Evolutionary conservation across 106 monocot species (phyloP).

Genomic region (Dactylorhiza incarnata): DNA sequence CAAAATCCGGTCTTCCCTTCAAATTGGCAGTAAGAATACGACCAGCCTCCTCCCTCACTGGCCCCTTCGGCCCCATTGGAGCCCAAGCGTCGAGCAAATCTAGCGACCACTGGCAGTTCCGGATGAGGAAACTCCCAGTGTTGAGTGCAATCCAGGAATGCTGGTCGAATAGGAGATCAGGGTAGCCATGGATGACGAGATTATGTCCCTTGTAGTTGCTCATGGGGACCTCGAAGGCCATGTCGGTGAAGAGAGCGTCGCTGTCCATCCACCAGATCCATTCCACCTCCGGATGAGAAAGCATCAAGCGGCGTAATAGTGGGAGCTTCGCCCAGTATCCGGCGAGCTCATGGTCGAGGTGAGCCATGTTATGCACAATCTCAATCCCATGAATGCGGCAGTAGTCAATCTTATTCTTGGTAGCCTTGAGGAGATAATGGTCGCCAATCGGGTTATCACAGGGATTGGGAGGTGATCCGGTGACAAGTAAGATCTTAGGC

Average conservation of each 20-base stretch:
- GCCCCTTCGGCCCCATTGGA: conserved; percentile 72
- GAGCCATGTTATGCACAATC: conserved; percentile 71
- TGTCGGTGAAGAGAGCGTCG: conserved; percentile 80
- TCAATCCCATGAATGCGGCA: conserved; percentile 74
- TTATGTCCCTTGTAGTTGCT: conserved; percentile 35
- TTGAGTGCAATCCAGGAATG: conserved; percentile 70
- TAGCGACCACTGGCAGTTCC: conserved; percentile 80
- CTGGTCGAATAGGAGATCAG: conserved; percentile 64
- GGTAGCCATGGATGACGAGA: conserved; percentile 68
- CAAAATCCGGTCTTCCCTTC: conserved; percentile 66
- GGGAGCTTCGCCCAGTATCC: conserved; percentile 85
- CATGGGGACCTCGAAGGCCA: conserved; percentile 68
- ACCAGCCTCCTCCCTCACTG: conserved; percentile 55
- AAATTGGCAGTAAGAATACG: conserved; percentile 42
- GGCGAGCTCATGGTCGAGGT: conserved; percentile 58
- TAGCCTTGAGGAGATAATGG: conserved; percentile 69
- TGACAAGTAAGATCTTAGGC: conserved; percentile 55
- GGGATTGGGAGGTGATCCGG: conserved; percentile 66
- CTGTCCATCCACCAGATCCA: conserved; percentile 95
- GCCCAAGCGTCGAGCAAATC: conserved; percentile 76
- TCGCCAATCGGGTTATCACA: conserved; percentile 73
- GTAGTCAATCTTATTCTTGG: conserved; percentile 87
- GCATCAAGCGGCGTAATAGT: conserved; percentile 45
- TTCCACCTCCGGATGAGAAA: conserved; percentile 75
- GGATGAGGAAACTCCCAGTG: conserved; percentile 61